Evolutionary conservation across 306 rosid species (phyloP).

Genomic region (Vigna radiata): DNA sequence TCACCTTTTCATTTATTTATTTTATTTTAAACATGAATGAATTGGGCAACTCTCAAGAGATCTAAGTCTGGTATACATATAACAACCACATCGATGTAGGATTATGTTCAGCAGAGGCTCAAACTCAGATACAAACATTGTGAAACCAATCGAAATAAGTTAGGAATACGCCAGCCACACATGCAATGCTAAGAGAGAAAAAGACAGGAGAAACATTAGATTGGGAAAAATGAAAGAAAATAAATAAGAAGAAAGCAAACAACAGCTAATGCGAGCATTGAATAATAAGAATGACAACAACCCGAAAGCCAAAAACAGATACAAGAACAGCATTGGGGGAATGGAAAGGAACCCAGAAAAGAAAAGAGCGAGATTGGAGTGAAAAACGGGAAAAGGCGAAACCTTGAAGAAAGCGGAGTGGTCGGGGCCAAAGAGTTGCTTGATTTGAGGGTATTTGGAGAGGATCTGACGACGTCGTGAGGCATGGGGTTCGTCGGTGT

Average conservation of each 20-base stretch:
- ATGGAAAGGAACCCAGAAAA: not conserved
- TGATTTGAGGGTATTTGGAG: slow-evolving; percentile 87
- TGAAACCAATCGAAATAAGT: not conserved
- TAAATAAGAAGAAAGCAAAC: not conserved
- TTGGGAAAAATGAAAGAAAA: not conserved
- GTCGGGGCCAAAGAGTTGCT: slow-evolving; percentile 88
- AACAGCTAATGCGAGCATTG: not conserved
- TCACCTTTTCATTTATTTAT: not conserved
- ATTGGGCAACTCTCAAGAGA: slow-evolving; percentile 30
- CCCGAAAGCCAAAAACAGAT: not conserved
- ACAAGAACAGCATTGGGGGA: not conserved
- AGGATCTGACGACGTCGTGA: slow-evolving; percentile 92
- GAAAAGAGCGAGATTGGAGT: not conserved
- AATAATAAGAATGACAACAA: not conserved
- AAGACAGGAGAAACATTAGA: not conserved
- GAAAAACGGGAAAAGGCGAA: not conserved
- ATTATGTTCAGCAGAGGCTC: not conserved
- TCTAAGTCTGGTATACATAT: not conserved
- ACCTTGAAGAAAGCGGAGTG: slow-evolving; percentile 78
- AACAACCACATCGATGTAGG: not conserved
- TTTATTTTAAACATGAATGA: not conserved
- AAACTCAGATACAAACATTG: not conserved
- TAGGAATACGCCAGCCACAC: not conserved
- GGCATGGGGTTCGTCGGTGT: slow-evolving; percentile 94
- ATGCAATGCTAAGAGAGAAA: not conserved